phyloP scores from a whole-genome alignment of 345 rosid species.

The Moricandia arvensis region DNA sequence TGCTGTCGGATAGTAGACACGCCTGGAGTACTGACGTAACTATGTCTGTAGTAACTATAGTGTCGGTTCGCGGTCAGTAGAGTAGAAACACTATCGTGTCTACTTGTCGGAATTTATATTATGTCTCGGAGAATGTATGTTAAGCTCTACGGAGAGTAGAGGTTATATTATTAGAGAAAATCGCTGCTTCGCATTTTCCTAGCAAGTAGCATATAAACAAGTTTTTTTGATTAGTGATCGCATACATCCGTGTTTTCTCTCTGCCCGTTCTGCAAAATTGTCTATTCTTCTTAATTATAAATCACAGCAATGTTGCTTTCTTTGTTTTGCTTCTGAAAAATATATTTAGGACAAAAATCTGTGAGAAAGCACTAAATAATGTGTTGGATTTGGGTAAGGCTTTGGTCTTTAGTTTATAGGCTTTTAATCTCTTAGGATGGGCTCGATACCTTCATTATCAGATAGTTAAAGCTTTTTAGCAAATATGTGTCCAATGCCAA shows the following conservation, averaged over 20 bases:
- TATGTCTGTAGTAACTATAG: too few species aligned
- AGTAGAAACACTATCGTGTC: too few species aligned
- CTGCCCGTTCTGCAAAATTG: background rate
- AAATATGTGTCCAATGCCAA: background rate
- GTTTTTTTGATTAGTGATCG: constrained; percentile 17
- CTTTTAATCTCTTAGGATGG: background rate
- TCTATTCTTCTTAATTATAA: background rate
- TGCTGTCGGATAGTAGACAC: too few species aligned
- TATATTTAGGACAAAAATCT: background rate
- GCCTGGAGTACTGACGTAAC: too few species aligned
- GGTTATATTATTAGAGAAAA: constrained; percentile 27
- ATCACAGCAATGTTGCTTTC: background rate
- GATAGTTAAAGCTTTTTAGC: background rate
- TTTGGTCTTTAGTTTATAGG: background rate
- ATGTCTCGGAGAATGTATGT: too few species aligned
- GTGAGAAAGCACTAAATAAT: background rate
- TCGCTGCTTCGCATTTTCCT: constrained; percentile 15
- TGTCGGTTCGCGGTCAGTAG: too few species aligned
- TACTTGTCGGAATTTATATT: too few species aligned
- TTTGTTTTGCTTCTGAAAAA: background rate
- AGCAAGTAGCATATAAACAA: background rate
- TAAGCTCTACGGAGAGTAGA: too few species aligned
- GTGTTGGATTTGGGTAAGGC: background rate
- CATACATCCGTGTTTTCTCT: background rate
- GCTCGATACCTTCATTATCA: background rate